Evolutionary conservation across 2,329 filamentous ascomycete genomes (phyloP).

Genomic region (Didymella arachidicola): DNA sequence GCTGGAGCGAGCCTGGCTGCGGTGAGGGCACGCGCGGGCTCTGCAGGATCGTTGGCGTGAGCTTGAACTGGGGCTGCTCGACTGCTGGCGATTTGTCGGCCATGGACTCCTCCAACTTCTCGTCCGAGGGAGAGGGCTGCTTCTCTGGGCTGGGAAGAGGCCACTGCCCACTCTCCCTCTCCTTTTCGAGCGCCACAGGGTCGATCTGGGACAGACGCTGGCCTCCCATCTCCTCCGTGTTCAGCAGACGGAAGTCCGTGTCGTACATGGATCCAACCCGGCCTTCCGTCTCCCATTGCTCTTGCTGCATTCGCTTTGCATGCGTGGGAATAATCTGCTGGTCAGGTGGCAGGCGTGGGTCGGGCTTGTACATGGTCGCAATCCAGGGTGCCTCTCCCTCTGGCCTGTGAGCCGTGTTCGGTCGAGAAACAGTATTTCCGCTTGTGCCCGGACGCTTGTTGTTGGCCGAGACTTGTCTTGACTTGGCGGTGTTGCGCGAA

Average conservation of each 20-base stretch:
- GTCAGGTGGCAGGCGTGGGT: conserved; percentile 90
- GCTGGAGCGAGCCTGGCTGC: conserved; percentile 32
- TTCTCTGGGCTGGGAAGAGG: conserved; percentile 47
- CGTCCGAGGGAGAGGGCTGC: conserved; percentile 29
- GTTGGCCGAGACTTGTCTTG: conserved; percentile 36
- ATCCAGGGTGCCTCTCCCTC: conserved; percentile 98
- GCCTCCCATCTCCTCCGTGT: conserved; percentile 62
- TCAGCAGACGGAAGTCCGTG: conserved; percentile 84
- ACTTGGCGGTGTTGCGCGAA: conserved; percentile 46
- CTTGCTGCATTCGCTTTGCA: conserved; percentile 87
- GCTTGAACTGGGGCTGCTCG: conserved; percentile 57
- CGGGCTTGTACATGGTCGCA: conserved; percentile 91
- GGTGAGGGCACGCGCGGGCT: conserved; percentile 42
- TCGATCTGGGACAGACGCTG: conserved; percentile 45
- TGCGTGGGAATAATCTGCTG: conserved; percentile 96
- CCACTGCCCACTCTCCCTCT: conserved; percentile 42
- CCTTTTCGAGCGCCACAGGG: conserved; percentile 41
- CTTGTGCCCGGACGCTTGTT: conserved; percentile 67
- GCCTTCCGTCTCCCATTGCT: conserved; percentile 93
- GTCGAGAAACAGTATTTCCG: conserved; percentile 61
- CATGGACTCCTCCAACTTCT: conserved; percentile 38
- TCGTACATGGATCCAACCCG: conserved; percentile 87
- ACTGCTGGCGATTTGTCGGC: conserved; percentile 40
- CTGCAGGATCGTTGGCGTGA: conserved; percentile 56
- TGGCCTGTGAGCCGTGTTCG: conserved; percentile 73